A percentile compares a stretch with the other conserved stretches of the same genome.
These are phyloP conservation scores for Batrachochytrium dendrobatidis DNA, from an alignment of 371 early-diverging fungal genomes.

Conservation along the genomic window DNA sequence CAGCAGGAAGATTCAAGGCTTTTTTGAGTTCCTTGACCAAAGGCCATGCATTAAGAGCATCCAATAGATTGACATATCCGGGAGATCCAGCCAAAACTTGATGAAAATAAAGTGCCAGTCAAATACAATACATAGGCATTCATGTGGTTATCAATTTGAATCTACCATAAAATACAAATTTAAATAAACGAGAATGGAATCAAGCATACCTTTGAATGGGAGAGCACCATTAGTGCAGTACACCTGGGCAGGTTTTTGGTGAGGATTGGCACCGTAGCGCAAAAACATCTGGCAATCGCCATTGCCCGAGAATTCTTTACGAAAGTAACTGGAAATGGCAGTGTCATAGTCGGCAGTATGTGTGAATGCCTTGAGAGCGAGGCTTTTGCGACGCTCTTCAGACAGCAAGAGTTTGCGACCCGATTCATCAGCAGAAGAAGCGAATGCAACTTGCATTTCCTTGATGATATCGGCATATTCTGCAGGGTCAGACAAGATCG, in stretches of 20 bases:
- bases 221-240: conserved; percentile 70
- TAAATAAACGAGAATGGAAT: too few relatives aligned
- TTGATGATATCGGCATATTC: conserved; percentile 76
- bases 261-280: conserved; percentile 97
- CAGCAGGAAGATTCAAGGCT: conserved; percentile 73
- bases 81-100: conserved; percentile 84
- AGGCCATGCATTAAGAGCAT: conserved; percentile 94
- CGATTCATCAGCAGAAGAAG: conserved; percentile 36
- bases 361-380: conserved; percentile 83
- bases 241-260: conserved; percentile 95
- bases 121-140: too few relatives aligned
- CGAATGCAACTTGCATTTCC: conserved; percentile 44
- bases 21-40: conserved; percentile 84
- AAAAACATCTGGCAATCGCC: conserved; percentile 70
- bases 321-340: conserved; percentile 91
- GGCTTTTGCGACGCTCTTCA: conserved; percentile 48
- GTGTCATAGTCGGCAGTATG: conserved; percentile 93
- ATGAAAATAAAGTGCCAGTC: too few relatives aligned
- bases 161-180: too few relatives aligned
- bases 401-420: conserved; percentile 28
- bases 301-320: conserved; percentile 70
- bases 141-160: too few relatives aligned
- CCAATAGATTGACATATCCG: conserved; percentile 95
- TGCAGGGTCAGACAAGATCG: conserved; percentile 82
- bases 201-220: conserved; percentile 64